Percentiles rank a stretch among this genome's conserved stretches.
Conservation (phyloP, 352 stramenopile genomes). For the Pythium chondricola region DNA sequence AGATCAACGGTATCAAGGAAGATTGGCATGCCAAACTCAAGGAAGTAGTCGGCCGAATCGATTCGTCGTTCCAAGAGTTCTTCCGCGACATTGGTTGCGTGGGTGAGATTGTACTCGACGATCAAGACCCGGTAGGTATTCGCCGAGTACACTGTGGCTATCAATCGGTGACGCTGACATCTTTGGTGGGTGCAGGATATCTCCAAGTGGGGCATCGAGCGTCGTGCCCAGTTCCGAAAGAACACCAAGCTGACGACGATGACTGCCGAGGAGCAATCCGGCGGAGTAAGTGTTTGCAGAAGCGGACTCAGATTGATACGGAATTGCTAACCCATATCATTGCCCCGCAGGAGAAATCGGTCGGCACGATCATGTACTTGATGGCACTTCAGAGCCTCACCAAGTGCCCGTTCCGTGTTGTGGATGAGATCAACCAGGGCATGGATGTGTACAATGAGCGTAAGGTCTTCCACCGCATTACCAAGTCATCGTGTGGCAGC, state of each 20-base stretch:
- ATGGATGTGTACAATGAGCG: constrained; percentile 89
- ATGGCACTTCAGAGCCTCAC: constrained; percentile 86
- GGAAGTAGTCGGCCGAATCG: constrained; percentile 72
- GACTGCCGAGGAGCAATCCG: constrained; percentile 83
- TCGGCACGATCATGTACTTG: constrained; percentile 89
- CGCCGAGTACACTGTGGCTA: neutral
- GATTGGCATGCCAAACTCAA: constrained; percentile 64
- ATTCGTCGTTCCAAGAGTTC: constrained; percentile 77
- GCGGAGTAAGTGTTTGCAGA: constrained; percentile 48
- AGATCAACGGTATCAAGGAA: constrained; percentile 71
- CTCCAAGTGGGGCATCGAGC: constrained; percentile 84
- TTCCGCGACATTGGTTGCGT: constrained; percentile 85
- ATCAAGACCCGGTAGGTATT: constrained; percentile 49
- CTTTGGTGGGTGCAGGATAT: constrained; percentile 42
- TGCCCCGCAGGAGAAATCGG: constrained; percentile 73
- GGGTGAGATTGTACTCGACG: constrained; percentile 74
- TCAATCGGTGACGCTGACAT: neutral
- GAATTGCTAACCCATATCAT: neutral
- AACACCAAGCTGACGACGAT: constrained; percentile 79
- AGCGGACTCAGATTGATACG: neutral
- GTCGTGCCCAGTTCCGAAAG: constrained; percentile 80
- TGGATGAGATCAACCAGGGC: constrained; percentile 88
- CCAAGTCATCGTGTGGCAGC: constrained; percentile 79
- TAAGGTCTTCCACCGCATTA: constrained; percentile 87
- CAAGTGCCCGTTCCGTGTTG: constrained; percentile 82